Base-by-base conservation (phyloP, 2,329 filamentous ascomycete species). In the Sclerotinia spermophila region DNA sequence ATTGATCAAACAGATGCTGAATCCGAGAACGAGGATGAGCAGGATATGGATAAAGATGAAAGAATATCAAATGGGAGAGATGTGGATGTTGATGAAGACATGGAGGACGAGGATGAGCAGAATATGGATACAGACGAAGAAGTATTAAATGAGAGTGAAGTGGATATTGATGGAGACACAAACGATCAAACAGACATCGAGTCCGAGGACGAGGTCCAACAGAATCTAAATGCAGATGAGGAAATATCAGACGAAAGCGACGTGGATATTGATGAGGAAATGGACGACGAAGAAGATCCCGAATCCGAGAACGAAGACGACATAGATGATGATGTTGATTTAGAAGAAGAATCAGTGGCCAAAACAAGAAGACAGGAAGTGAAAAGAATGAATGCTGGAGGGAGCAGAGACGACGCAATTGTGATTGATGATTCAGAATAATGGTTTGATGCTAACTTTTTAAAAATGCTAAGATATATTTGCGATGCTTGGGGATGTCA, bases 361-460 rank as follows among this genome's bases (percentile, higher is more conserved):
- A 30, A 3, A 6, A 17, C 3, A 3, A 53, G 1, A 35, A 27
- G 11, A 5, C 35, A 24, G 62, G 45, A 15, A 38, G n/a, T 19
- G 17, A n/a, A 3, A 30, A 15, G n/a, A 40, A 40, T 30, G 24
- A 42, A 42, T 10, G 15, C 35, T 24, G 62, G 45, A 66, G 17
- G 11, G 17, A 66, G 45, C 62, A 53, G 35, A 13, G 35, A 53
- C 30, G 10, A 53, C 17, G 45, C 62, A 27, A 53, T 66, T 53
- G 10, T 55, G 45, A n/a, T 66, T 40, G 62, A 66, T 17, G 45
- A 30, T 66, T 66, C n/a, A 2, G 62, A 66, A n/a, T 66, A 17
- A 40, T 30, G 7, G 24, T 13, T 38, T 13, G 3, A 1, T 30
- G 6, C 30, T 21, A 3, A 4, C 24, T 33, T 27, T 38, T 38